Base-by-base conservation (phyloP, 2,329 filamentous ascomycete genomes). In the Xylaria sp. region DNA sequence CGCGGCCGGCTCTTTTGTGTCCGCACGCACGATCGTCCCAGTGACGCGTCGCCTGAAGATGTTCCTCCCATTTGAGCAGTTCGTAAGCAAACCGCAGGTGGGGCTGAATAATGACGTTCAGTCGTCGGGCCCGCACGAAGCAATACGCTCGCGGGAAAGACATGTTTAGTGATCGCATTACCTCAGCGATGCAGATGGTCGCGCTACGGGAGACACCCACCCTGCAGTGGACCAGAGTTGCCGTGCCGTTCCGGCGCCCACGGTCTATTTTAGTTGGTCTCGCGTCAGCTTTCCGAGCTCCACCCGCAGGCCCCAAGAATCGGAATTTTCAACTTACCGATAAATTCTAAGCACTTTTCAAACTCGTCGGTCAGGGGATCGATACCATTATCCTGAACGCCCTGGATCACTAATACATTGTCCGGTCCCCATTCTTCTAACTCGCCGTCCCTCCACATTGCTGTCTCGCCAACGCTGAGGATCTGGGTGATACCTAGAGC, bases 81-180 rank as follows among this genome's bases (percentile, higher is more conserved):
- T 99, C 96, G 78, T 98, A 97, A 74, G 92, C 92, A 82, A 99
- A 99, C 67, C 94, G 89, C 65, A 99, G 86, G 83, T 99, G 95
- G 13, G 96, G 96, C 80, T 99, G 96, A 72, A 99, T 98, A 72
- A 99, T 99, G 62, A 99, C 96, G 78, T 99, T 99, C 57, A 99
- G 85, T 69, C 96, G 88, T 63, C 96, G 89, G 23, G 96, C 96
- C 39, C 96, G 91, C 46, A 99, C 96, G 80, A 95, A 98, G 80
- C 96, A 98, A 81, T 99, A 99, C 68, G 96, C 96, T 65, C 93
- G 88, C 13, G 96, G 94, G 75, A 98, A 95, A 0, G 94, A 96
- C 73, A 98, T 83, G 25, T 89, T 86, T 75, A 94, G 81, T 31
- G 91, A 86, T 44, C 91, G 90, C 96, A 99, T 99, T 44, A 98